Conservation (phyloP, 257 asterid species). For the Galeopsis tetrahit region DNA sequence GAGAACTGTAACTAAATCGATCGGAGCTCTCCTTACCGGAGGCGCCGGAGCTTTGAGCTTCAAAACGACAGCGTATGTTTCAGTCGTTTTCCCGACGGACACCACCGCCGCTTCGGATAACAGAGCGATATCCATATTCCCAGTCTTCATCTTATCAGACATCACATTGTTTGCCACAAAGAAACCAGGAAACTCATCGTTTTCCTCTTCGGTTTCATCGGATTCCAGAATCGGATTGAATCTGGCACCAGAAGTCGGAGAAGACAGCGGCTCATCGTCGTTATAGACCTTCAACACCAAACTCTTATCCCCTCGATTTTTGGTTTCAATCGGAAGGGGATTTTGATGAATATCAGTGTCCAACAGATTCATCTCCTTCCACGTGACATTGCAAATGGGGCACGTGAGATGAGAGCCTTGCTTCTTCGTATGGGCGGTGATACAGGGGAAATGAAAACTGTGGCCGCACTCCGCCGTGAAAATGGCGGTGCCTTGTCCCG, state of each 20-base stretch:
- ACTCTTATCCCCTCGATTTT: conserved; percentile 27
- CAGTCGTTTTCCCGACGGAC: conserved; percentile 67
- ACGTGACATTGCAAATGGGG: conserved; percentile 70
- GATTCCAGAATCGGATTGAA: conserved; percentile 90
- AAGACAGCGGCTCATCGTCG: conserved; percentile 88
- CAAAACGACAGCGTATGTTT: conserved; percentile 71
- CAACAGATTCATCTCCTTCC: conserved; percentile 75
- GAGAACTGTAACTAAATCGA: conserved; percentile 82
- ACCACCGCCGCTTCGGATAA: conserved; percentile 78
- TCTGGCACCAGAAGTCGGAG: conserved; percentile 68
- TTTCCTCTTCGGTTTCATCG: conserved; percentile 74
- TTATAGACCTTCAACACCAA: conserved; percentile 69
- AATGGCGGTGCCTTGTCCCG: conserved; percentile 89
- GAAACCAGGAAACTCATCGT: conserved; percentile 84
- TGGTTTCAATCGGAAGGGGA: conserved; percentile 14
- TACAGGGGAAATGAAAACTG: conserved; percentile 90
- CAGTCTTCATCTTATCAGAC: conserved; percentile 25
- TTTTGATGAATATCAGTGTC: conserved; percentile 27
- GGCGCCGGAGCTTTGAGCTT: conserved; percentile 70
- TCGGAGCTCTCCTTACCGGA: conserved; percentile 57
- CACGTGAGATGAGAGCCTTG: conserved; percentile 68
- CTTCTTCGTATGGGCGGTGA: conserved; percentile 71
- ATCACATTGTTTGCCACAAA: conserved; percentile 41
- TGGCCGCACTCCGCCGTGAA: conserved; percentile 99
- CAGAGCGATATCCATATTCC: conserved; percentile 55